phyloP scores from a whole-genome alignment of 2,329 filamentous ascomycete species.

The Penicillium sp. region DNA sequence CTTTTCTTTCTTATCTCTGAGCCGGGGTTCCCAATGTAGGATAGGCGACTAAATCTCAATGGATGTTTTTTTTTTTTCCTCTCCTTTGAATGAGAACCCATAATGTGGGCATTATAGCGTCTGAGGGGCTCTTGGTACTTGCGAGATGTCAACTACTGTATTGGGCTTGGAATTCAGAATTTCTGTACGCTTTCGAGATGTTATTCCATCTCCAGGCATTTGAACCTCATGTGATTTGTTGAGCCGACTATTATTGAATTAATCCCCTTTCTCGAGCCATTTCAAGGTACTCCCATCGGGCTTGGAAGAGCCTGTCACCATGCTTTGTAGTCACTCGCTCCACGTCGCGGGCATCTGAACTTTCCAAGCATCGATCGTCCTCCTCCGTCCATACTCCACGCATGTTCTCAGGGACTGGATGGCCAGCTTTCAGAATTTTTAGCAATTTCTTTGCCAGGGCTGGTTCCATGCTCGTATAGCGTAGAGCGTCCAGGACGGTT shows the following conservation, averaged over 20 bases:
- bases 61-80: not conserved
- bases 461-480: slow-evolving; percentile 49
- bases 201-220: not conserved
- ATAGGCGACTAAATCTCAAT: slow-evolving; percentile 12
- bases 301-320: slow-evolving; percentile 45
- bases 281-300: slow-evolving; percentile 47
- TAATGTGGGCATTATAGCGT: not conserved
- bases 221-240: not conserved
- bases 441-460: slow-evolving; percentile 40
- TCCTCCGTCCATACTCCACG: slow-evolving; percentile 56
- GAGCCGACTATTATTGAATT: slow-evolving; percentile 11
- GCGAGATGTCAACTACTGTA: not conserved
- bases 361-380: slow-evolving; percentile 51
- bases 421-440: slow-evolving; percentile 37
- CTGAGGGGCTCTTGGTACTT: not conserved
- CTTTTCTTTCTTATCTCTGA: slow-evolving; percentile 3
- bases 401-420: slow-evolving; percentile 48
- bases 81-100: too few relatives aligned
- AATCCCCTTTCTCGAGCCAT: slow-evolving; percentile 35
- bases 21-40: slow-evolving; percentile 9
- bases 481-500: slow-evolving; percentile 43
- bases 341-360: slow-evolving; percentile 41
- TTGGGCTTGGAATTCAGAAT: not conserved
- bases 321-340: slow-evolving; percentile 51
- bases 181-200: not conserved